phyloP scores from a whole-genome alignment of 192 early-diverging fungal genomes.

The Coemansia sp. region DNA sequence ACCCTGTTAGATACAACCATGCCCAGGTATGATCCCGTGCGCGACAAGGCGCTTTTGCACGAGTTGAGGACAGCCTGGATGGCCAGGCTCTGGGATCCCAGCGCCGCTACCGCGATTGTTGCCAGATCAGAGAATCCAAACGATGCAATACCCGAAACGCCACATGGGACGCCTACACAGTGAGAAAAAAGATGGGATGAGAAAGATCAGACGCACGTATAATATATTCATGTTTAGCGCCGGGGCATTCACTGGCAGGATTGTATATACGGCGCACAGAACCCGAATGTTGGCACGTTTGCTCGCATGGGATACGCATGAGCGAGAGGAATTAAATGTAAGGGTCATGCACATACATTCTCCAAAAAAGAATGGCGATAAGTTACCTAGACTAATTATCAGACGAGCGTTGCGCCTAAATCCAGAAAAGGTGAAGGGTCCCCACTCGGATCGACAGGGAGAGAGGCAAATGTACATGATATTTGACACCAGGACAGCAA shows the following conservation, averaged over 20 bases:
- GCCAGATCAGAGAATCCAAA: slow-evolving; percentile 68
- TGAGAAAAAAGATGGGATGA: neutral
- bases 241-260: neutral
- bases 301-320: too few species aligned
- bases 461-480: slow-evolving; percentile 59
- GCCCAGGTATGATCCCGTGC: slow-evolving; percentile 70
- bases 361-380: too few species aligned
- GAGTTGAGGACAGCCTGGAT: slow-evolving; percentile 83
- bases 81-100: slow-evolving; percentile 77
- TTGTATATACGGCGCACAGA: neutral
- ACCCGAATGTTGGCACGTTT: too few species aligned
- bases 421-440: slow-evolving; percentile 25
- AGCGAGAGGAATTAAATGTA: too few species aligned
- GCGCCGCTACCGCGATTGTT: slow-evolving; percentile 72
- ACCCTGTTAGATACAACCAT: slow-evolving; percentile 83
- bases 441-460: slow-evolving; percentile 42
- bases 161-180: slow-evolving; percentile 44
- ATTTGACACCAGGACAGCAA: slow-evolving; percentile 59
- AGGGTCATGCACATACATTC: neutral
- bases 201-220: neutral
- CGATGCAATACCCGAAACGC: slow-evolving; percentile 47
- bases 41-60: slow-evolving; percentile 69
- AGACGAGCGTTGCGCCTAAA: slow-evolving; percentile 36
- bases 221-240: neutral
- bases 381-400: slow-evolving; percentile 35